Percentiles rank a stretch among this genome's conserved stretches.
Conservation (phyloP, 2,329 filamentous ascomycete species). For the Curvularia spicifera region DNA sequence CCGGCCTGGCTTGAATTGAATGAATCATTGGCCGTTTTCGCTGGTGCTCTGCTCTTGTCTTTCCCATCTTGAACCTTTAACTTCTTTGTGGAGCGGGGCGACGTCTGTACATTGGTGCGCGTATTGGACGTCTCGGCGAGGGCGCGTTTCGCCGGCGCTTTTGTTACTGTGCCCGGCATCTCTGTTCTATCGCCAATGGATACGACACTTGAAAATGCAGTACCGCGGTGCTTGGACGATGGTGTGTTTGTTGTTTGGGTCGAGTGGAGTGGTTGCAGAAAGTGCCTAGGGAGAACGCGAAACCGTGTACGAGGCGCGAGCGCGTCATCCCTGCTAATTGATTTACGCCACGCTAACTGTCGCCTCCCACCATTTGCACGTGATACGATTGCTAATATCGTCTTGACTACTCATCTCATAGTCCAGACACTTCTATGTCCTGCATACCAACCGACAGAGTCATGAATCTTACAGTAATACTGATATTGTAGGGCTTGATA, state of each 20-base stretch:
- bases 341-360: constrained; percentile 21
- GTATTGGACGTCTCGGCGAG: constrained; percentile 55
- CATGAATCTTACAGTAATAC: neutral
- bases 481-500: neutral
- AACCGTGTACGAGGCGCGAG: constrained; percentile 36
- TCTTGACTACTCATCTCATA: neutral
- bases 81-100: constrained; percentile 72
- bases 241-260: constrained; percentile 26
- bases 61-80: constrained; percentile 74
- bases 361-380: constrained; percentile 4
- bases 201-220: constrained; percentile 4
- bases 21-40: constrained; percentile 67
- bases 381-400: neutral
- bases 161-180: constrained; percentile 45
- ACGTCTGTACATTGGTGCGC: constrained; percentile 53
- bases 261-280: constrained; percentile 21
- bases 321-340: constrained; percentile 40
- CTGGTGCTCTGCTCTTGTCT: constrained; percentile 65
- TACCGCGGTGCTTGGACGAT: constrained; percentile 5
- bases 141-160: constrained; percentile 54
- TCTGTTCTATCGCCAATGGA: constrained; percentile 9
- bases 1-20: constrained; percentile 71
- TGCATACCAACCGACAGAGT: neutral
- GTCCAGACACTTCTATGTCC: neutral
- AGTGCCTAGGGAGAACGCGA: constrained; percentile 32